Evolutionary conservation across 441 rosid species (phyloP).

Genomic region (Metrosideros polymorpha): DNA sequence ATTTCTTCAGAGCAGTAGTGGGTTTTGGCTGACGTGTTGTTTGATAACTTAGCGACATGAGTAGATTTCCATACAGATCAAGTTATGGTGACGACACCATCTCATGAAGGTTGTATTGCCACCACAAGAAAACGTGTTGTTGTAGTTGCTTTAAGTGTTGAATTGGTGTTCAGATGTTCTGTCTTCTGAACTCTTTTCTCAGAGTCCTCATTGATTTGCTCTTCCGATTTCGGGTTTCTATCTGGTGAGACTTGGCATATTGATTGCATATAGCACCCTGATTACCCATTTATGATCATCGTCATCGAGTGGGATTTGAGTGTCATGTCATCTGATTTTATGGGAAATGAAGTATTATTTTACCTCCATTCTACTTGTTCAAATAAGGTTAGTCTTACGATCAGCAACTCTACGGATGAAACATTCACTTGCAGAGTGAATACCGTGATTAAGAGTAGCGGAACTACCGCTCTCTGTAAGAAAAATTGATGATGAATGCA

Average conservation of each 20-base stretch:
- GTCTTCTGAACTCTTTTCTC: not conserved
- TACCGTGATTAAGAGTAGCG: not conserved
- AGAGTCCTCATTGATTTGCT: not conserved
- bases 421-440: not conserved
- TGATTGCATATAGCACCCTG: not conserved
- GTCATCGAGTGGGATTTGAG: not conserved
- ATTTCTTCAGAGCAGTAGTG: not conserved
- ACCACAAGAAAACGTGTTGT: not conserved
- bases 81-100: not conserved
- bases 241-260: not conserved
- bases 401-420: not conserved
- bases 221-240: not conserved
- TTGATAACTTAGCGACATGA: not conserved
- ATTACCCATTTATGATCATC: not conserved
- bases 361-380: not conserved
- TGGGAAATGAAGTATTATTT: not conserved
- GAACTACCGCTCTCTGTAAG: conserved; percentile 2
- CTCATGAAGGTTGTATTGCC: not conserved
- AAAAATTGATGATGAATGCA: conserved; percentile 49
- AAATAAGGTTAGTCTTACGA: not conserved
- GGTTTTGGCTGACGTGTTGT: not conserved
- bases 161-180: not conserved
- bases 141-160: not conserved
- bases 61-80: not conserved
- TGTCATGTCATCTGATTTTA: not conserved